Percentiles rank a stretch among this genome's conserved stretches.
Evolutionary conservation across 345 rosid genomes (phyloP).

Genomic region (Corchorus capsularis): DNA sequence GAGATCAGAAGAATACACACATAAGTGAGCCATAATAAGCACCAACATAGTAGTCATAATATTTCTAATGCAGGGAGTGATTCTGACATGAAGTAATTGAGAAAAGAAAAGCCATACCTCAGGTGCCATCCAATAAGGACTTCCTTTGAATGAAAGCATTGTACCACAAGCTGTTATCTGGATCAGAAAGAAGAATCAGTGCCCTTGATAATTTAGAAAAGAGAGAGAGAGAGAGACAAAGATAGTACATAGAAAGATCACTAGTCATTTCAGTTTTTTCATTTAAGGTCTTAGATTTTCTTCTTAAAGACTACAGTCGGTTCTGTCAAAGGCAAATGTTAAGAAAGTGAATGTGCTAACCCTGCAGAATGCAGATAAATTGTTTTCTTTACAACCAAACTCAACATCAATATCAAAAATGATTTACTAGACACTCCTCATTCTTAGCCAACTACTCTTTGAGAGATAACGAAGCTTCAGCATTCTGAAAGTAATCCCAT

Average conservation of each 20-base stretch:
- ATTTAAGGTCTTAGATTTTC: background rate
- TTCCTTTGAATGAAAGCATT: slow-evolving; percentile 97
- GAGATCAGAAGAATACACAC: slow-evolving; percentile 20
- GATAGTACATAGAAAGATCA: background rate
- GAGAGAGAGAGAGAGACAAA: background rate
- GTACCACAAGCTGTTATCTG: slow-evolving; percentile 74
- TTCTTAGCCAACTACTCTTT: slow-evolving; percentile 9
- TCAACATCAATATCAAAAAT: background rate
- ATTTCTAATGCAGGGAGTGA: background rate
- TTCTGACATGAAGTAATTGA: background rate
- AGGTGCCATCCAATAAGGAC: slow-evolving; percentile 99
- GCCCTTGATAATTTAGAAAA: slow-evolving; percentile 7
- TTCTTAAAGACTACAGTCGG: background rate
- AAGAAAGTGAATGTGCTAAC: background rate
- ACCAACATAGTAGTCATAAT: background rate
- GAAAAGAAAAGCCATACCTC: slow-evolving; percentile 54
- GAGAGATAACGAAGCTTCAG: slow-evolving; percentile 1
- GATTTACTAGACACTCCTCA: background rate
- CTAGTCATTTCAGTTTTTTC: background rate
- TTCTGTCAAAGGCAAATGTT: background rate
- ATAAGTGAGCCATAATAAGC: slow-evolving; percentile 16
- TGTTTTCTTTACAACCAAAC: background rate
- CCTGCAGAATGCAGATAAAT: background rate
- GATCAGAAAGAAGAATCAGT: slow-evolving; percentile 28
- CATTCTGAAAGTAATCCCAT: slow-evolving; percentile 5